These are phyloP conservation scores for Jacaranda mimosifolia DNA, from an alignment of 257 asterid species.

Conservation along the genomic window DNA sequence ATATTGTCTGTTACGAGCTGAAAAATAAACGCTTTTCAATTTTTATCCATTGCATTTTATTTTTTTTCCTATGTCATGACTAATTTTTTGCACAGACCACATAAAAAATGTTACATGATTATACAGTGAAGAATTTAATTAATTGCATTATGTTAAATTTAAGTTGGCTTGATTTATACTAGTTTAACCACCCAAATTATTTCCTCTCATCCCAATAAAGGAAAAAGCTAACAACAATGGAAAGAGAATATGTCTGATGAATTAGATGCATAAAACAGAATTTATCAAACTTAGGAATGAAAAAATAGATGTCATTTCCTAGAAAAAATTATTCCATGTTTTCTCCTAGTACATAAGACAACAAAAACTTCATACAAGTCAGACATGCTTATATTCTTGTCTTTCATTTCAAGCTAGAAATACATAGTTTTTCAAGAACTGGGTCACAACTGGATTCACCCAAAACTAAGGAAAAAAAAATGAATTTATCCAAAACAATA, in stretches of 20 bases:
- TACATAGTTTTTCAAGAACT: background rate
- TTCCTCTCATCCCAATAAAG: too few species aligned
- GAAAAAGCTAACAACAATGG: background rate
- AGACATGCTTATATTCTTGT: background rate
- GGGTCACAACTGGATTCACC: too few species aligned
- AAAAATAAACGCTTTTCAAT: too few species aligned
- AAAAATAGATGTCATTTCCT: background rate
- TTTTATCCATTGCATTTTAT: too few species aligned
- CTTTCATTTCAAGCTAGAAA: constrained; percentile 4
- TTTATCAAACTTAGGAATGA: background rate
- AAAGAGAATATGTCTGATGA: background rate
- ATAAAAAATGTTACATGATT: too few species aligned
- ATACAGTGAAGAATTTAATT: too few species aligned
- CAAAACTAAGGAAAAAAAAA: background rate
- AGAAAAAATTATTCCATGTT: background rate
- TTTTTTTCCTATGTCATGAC: too few species aligned
- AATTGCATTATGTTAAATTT: too few species aligned
- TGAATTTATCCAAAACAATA: background rate
- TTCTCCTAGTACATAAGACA: background rate
- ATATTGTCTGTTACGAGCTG: too few species aligned
- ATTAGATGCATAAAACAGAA: background rate
- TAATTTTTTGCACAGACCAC: too few species aligned
- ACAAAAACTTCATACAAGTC: background rate
- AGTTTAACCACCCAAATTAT: too few species aligned
- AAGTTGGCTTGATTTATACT: too few species aligned